Conservation (phyloP, 257 asterid genomes). For the Solanum clarkiae region DNA sequence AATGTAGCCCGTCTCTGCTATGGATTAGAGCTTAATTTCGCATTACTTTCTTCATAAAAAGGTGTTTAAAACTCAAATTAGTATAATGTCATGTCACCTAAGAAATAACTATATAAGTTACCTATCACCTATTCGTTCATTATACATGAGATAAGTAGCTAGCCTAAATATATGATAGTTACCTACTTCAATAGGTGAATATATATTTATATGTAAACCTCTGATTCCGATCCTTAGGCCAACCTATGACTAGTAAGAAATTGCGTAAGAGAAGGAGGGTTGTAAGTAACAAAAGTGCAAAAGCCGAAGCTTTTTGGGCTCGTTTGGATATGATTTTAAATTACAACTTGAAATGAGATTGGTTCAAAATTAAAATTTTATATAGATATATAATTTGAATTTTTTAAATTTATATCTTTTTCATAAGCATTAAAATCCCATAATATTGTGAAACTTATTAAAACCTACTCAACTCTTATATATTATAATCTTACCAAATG, state of each 20-base stretch:
- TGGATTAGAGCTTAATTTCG: background rate
- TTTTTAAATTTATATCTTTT: background rate
- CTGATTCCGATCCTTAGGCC: too few species aligned
- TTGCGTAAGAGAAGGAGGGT: too few species aligned
- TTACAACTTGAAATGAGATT: background rate
- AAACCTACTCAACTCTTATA: rapidly evolving
- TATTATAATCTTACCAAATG: background rate
- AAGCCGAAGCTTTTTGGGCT: too few species aligned
- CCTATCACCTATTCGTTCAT: too few species aligned
- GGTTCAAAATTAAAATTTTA: background rate
- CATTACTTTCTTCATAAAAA: background rate
- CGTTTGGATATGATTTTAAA: background rate
- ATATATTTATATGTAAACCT: background rate
- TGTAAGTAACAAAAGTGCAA: too few species aligned
- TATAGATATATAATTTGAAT: background rate
- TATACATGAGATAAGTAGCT: background rate
- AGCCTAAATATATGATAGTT: background rate
- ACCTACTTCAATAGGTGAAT: background rate
- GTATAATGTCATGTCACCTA: background rate
- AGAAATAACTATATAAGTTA: background rate
- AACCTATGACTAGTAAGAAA: too few species aligned
- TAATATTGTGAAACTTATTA: background rate
- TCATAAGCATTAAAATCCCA: background rate
- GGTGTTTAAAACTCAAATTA: background rate
- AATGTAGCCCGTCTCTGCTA: background rate